Percentiles rank a stretch among this genome's conserved stretches.
Conservation (phyloP, 1,139 yeast genomes). For the Pichia sp. region DNA sequence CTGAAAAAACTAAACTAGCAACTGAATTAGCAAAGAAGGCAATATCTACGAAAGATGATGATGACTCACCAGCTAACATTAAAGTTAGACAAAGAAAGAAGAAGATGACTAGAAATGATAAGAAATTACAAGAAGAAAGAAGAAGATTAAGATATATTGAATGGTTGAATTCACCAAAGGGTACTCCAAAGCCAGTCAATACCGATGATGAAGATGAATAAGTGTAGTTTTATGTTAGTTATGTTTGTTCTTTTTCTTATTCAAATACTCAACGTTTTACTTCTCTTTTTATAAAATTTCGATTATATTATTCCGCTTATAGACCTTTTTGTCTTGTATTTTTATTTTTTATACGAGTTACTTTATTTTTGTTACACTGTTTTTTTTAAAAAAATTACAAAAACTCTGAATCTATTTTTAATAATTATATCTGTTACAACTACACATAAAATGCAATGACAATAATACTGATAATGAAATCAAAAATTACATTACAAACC, state of each 20-base stretch:
- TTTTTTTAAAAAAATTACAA: neutral
- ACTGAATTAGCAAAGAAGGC: constrained; percentile 39
- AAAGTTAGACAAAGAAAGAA: constrained; percentile 79
- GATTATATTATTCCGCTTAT: constrained; percentile 7
- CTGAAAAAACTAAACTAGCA: constrained; percentile 35
- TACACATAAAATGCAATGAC: constrained; percentile 19
- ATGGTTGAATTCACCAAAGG: constrained; percentile 95
- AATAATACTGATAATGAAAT: constrained; percentile 25
- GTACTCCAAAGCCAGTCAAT: constrained; percentile 90
- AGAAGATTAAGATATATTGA: constrained; percentile 90
- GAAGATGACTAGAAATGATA: constrained; percentile 95
- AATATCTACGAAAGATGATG: constrained; percentile 47
- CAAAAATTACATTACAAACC: constrained; percentile 42
- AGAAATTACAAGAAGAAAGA: constrained; percentile 86
- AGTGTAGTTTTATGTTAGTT: constrained; percentile 36
- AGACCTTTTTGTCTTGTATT: neutral
- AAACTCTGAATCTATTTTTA: neutral
- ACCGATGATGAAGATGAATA: constrained; percentile 73
- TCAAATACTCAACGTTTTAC: neutral
- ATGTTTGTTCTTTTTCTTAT: neutral
- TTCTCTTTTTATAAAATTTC: neutral
- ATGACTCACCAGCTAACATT: constrained; percentile 92
- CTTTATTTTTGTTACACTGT: neutral
- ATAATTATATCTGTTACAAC: neutral
- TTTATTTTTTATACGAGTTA: neutral